Base-by-base conservation (phyloP, 2,329 filamentous ascomycete genomes). In the Alternaria metachromatica region DNA sequence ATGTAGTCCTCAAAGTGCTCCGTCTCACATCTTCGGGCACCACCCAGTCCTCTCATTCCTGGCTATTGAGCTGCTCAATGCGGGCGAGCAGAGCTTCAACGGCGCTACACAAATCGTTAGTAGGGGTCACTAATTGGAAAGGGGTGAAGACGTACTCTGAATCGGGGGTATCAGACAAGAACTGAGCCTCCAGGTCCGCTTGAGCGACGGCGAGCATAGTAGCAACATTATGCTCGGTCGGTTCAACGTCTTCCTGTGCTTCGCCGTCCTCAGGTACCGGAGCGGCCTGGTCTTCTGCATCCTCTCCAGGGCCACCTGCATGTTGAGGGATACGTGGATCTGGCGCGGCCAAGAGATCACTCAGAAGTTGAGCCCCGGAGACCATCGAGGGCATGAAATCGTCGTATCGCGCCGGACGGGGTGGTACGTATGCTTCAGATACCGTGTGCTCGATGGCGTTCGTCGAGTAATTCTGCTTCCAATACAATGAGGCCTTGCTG, bases 391-490 rank as follows among this genome's bases (percentile, higher is more conserved):
- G 30, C 20, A 37, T 21, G 21, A 56, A 11, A 43, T 51, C 61
- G 57, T 60, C 55, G 50, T 51, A 43, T 21, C 57, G 48, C 13
- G 8, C 37, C n/a, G 12, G 18, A 15, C 12, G 20, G 41, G 15
- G 15, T 11, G 18, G 26, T 10, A 21, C 10, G 1, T 41, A 18
- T 9, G 20, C 21, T 25, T n/a, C 49, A 25, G 44, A n/a, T 4
- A 25, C 44, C 10, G 5, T n/a, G 25, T 33, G 50, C 10, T 25
- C 13, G 3, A 66, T 33, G 2, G 41, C 18, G 37, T 65, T 57
- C 12, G 64, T 72, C 5, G 13, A 20, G 13, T 65, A 10, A 8
- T 65, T 49, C 45, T 75, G 71, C 44, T 54, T 54, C 73, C 73
- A 76, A 58, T 75, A 76, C 25, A 71, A 10, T 9, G 23, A 7